Conservation (phyloP, 2,329 filamentous ascomycete genomes). For the Hymenotorrendiella dingleyae region DNA sequence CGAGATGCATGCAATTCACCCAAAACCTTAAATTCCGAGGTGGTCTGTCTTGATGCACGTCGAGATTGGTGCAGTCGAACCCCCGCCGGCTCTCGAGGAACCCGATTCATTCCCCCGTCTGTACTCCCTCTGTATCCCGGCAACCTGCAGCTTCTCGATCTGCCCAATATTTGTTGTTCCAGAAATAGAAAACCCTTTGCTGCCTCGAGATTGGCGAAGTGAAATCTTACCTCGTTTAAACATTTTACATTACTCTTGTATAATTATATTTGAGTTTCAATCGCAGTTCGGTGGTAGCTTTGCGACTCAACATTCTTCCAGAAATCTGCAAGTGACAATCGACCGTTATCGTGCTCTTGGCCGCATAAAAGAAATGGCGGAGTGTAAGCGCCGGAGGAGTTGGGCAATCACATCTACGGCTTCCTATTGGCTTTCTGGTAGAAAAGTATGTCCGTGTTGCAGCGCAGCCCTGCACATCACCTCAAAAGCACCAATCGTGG, state of each 20-base stretch:
- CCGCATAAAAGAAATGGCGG: slow-evolving; percentile 6
- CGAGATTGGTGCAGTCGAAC: slow-evolving; percentile 3
- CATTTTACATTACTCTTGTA: no score
- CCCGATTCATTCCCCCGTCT: slow-evolving; percentile 4
- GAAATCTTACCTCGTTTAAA: no score
- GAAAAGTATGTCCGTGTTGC: slow-evolving; percentile 1
- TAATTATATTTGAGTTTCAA: no score
- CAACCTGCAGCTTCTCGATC: slow-evolving; percentile 6
- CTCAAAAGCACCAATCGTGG: slow-evolving; percentile 13
- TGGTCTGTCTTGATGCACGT: slow-evolving; percentile 8
- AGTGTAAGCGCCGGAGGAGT: slow-evolving; percentile 9
- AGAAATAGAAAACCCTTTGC: slow-evolving; percentile 10
- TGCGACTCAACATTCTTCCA: no score
- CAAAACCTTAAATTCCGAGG: slow-evolving; percentile 7
- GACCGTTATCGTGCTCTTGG: no score
- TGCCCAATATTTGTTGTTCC: slow-evolving; percentile 2
- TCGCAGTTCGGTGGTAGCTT: no score
- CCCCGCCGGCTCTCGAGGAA: slow-evolving; percentile 5
- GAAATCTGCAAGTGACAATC: no score
- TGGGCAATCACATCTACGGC: background rate
- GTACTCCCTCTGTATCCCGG: slow-evolving; percentile 4
- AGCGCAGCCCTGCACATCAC: slow-evolving; percentile 13
- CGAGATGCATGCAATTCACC: background rate
- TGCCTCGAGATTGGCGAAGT: slow-evolving; percentile 4
- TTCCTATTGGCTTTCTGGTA: slow-evolving; percentile 1